Base-by-base conservation (phyloP, 805 yeast species). In the Lipomyces yamanashiensis region DNA sequence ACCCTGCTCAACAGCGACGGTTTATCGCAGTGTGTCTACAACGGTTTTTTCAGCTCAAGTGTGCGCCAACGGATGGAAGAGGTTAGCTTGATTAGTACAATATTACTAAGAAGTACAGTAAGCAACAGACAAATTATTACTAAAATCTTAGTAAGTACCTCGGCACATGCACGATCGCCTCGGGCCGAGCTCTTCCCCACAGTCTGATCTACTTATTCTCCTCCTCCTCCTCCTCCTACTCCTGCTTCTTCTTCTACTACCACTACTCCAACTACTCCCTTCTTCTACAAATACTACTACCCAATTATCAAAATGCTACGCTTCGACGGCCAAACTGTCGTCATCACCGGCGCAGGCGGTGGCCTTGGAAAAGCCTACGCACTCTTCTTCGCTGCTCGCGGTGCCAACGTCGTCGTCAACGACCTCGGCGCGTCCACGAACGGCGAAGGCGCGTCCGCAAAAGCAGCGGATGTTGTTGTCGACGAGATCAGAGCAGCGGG, bases 311-410 rank as follows among this genome's bases (percentile, higher is more conserved):
- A 55, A 40, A 58, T 58, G 61, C 61, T 87, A 33, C 73, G 80
- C 43, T 90, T 87, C 73, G 88, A 90, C 72, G 91, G 87, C 71
- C 87, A 89, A 75, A 98, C 93, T 50, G 98, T 93, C 40, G 86
- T 93, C 62, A 86, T 93, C 74, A 93, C 98, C 55, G 99, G 99
- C 40, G 95, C 98, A 54, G 99, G 99, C 68, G 98, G 98, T 70
- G 99, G 98, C 19, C 83, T 93, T 51, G 99, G 99, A 28, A 89
- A 83, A 72, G 86, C 86, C 54, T 93, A 93, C 77, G 96, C 97
- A 5, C 78, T 91, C 39, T 91, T 88, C 71, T 93, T 83, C 77
- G 98, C 96, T 49, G 80, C 85, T 63, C 83, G 96, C 70, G 98
- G 98, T 41, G 99, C 98, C 65, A 87, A 88, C 71, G 97, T 93